These are phyloP conservation scores for Sphagnum fallax DNA, from an alignment of 228 moss, liverwort and hornwort genomes.

Conservation along the genomic window DNA sequence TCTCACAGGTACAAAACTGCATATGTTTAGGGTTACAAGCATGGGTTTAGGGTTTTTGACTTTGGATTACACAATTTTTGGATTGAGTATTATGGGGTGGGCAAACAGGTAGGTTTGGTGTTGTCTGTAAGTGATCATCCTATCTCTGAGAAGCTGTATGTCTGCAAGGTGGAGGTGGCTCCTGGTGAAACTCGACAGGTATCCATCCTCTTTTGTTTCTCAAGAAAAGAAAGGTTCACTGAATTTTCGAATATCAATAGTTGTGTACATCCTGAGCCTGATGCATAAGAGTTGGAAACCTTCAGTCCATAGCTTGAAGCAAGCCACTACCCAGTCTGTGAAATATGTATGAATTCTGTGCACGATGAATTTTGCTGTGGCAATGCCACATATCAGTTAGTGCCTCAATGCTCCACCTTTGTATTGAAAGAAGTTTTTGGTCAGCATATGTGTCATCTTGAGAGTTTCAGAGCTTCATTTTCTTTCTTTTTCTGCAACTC, in stretches of 20 bases:
- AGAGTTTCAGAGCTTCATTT: neutral
- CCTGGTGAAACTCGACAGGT: slow-evolving; percentile 68
- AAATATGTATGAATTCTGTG: too few species aligned
- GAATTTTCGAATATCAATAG: too few species aligned
- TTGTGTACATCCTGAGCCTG: too few species aligned
- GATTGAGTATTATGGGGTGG: neutral
- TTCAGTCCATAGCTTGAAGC: too few species aligned
- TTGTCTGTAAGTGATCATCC: slow-evolving; percentile 79
- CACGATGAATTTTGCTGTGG: too few species aligned
- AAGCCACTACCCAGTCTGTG: too few species aligned
- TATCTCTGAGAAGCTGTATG: slow-evolving; percentile 75
- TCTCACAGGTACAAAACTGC: neutral
- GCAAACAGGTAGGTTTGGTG: slow-evolving; percentile 65
- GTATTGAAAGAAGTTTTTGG: neutral
- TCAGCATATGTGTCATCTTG: neutral
- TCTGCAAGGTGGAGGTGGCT: slow-evolving; percentile 77
- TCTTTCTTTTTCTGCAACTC: neutral
- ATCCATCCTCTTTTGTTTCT: neutral
- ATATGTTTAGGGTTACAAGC: neutral
- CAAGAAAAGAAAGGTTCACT: neutral
- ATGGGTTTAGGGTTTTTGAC: neutral
- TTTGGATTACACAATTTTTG: neutral
- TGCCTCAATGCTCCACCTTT: too few species aligned
- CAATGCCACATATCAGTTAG: too few species aligned
- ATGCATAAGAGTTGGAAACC: too few species aligned